Evolutionary conservation across 768 basidiomycete species (phyloP).

Genomic region (Trametes cinnabarina): DNA sequence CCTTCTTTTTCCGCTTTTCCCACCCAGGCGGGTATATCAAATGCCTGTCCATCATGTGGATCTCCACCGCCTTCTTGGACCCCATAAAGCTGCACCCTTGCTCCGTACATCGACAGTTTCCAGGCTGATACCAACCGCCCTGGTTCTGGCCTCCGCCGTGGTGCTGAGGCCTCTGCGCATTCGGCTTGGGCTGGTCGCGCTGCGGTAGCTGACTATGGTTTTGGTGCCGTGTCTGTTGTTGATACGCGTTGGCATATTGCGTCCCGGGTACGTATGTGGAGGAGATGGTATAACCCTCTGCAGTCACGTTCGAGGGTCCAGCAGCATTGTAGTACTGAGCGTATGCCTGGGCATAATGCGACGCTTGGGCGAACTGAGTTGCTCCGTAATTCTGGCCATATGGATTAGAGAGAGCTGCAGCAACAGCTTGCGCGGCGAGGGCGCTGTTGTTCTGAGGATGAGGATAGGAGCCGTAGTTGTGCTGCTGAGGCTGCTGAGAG

Average conservation of each 20-base stretch:
- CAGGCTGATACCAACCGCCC: constrained; percentile 58
- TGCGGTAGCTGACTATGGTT: no score
- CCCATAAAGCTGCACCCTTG: constrained; percentile 67
- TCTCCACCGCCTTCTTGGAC: constrained; percentile 62
- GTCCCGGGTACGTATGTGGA: constrained; percentile 30
- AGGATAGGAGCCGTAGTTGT: not conserved
- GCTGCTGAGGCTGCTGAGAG: constrained; percentile 2
- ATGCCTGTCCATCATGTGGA: constrained; percentile 90
- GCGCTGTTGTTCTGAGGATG: not conserved
- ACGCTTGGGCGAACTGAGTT: constrained; percentile 22
- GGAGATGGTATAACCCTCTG: constrained; percentile 35
- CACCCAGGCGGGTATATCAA: constrained; percentile 77
- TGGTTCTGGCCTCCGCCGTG: constrained; percentile 12
- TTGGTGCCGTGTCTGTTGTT: not conserved
- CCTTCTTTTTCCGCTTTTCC: constrained; percentile 51
- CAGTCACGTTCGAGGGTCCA: constrained; percentile 24
- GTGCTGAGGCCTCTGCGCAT: not conserved
- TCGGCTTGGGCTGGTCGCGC: not conserved
- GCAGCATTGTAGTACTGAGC: constrained; percentile 17
- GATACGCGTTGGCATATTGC: not conserved
- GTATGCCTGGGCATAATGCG: constrained; percentile 35
- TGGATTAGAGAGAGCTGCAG: constrained; percentile 29
- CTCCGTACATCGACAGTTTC: constrained; percentile 58
- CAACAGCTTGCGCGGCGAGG: constrained; percentile 24
- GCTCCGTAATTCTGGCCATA: constrained; percentile 19